Conservation (phyloP, 495 filamentous ascomycete genomes). For the Apodospora peruviana region DNA sequence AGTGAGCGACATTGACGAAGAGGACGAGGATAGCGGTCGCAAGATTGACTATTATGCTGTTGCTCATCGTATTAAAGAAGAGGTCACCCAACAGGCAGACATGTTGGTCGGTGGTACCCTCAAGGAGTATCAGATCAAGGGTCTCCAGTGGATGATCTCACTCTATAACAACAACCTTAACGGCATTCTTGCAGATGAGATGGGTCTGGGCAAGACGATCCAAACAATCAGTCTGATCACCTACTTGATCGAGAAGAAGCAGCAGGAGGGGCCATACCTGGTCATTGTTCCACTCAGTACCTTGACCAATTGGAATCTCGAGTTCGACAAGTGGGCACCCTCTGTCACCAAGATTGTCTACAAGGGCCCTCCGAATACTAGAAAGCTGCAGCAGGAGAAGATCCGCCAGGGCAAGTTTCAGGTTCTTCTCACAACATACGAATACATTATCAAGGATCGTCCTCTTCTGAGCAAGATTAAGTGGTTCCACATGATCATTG, state of each 20-base stretch:
- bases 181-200: constrained; percentile 96
- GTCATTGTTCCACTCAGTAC: constrained; percentile 97
- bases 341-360: constrained; percentile 82
- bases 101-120: constrained; percentile 87
- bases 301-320: constrained; percentile 95
- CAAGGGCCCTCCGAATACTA: constrained; percentile 84
- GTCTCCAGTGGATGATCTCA: constrained; percentile 98
- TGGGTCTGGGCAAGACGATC: constrained; percentile 99
- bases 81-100: constrained; percentile 70
- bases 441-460: constrained; percentile 99
- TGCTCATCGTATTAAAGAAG: constrained; percentile 91
- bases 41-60: constrained; percentile 98
- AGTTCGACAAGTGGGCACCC: constrained; percentile 99
- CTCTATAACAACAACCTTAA: constrained; percentile 99
- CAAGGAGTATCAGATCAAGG: constrained; percentile 98
- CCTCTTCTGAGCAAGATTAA: constrained; percentile 93
- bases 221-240: constrained; percentile 98
- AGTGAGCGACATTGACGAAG: constrained; percentile 56
- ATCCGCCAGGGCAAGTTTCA: constrained; percentile 95
- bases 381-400: constrained; percentile 87
- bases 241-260: constrained; percentile 92
- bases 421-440: constrained; percentile 93
- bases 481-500: constrained; percentile 99
- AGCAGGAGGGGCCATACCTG: constrained; percentile 86
- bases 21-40: constrained; percentile 62